Evolutionary conservation across 192 early-diverging fungal genomes (phyloP).

Genomic region (Coemansia sp.): DNA sequence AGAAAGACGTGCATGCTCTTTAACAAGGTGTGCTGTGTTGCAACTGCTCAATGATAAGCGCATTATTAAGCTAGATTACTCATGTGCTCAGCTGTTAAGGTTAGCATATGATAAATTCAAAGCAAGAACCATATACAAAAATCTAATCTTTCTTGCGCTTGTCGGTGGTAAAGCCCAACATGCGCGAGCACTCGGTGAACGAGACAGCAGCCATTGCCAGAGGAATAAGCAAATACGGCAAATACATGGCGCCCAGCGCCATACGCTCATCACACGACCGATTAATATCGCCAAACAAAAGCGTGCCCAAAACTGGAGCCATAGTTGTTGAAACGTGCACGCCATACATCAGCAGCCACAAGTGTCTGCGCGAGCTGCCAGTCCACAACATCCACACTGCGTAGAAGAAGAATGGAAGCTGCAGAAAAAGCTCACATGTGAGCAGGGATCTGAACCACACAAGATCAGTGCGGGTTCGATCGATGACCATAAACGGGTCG

Average conservation of each 20-base stretch:
- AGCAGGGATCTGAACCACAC: slow-evolving; percentile 68
- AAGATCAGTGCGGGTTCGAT: slow-evolving; percentile 23
- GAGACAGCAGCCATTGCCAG: slow-evolving; percentile 55
- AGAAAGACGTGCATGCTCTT: too few species aligned
- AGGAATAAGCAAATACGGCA: slow-evolving; percentile 68
- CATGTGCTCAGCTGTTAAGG: too few species aligned
- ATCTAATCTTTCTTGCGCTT: slow-evolving; percentile 6
- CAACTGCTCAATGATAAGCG: too few species aligned
- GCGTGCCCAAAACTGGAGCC: slow-evolving; percentile 56
- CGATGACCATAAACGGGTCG: slow-evolving; percentile 65
- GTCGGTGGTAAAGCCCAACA: slow-evolving; percentile 10
- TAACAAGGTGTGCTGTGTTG: too few species aligned
- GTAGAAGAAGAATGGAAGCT: slow-evolving; percentile 72
- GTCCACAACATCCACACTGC: slow-evolving; percentile 59
- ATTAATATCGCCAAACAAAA: slow-evolving; percentile 53
- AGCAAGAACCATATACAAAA: too few species aligned
- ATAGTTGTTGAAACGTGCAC: slow-evolving; percentile 76
- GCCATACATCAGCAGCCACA: slow-evolving; percentile 63
- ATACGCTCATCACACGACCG: slow-evolving; percentile 46
- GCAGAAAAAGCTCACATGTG: slow-evolving; percentile 61
- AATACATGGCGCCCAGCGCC: slow-evolving; percentile 58
- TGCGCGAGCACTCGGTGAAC: slow-evolving; percentile 19
- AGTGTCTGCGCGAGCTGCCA: slow-evolving; percentile 20
- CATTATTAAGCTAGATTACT: too few species aligned
- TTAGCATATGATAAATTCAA: too few species aligned